phyloP scores from a whole-genome alignment of 306 rosid species.

The Quillaja saponaria region DNA sequence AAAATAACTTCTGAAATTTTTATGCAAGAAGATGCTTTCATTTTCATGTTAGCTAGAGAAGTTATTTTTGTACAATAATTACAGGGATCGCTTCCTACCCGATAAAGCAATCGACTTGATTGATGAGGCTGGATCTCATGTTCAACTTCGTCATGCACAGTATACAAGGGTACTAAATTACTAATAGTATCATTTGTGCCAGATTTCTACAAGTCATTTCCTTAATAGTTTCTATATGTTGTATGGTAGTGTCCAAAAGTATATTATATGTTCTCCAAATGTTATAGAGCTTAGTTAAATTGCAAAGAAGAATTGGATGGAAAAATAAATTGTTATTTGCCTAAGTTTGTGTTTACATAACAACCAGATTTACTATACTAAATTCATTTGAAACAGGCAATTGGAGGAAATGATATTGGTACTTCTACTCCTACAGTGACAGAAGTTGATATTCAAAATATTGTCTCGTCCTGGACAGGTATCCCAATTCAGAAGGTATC shows the following conservation, averaged over 20 bases:
- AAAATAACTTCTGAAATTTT: neutral
- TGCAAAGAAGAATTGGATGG: slow-evolving; percentile 59
- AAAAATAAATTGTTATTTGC: slow-evolving; percentile 10
- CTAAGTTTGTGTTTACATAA: slow-evolving; percentile 23
- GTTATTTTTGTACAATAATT: too few species aligned
- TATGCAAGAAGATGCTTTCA: too few species aligned
- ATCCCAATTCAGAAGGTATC: slow-evolving; percentile 61
- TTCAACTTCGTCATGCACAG: slow-evolving; percentile 68
- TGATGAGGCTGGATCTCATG: slow-evolving; percentile 67
- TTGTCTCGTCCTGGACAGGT: slow-evolving; percentile 61
- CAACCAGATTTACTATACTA: slow-evolving; percentile 58
- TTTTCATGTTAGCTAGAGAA: neutral
- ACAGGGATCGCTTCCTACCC: slow-evolving; percentile 63
- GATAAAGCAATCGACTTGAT: slow-evolving; percentile 66
- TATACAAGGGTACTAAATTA: too few species aligned
- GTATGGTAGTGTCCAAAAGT: neutral
- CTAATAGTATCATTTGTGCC: too few species aligned
- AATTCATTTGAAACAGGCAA: slow-evolving; percentile 36
- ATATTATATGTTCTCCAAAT: slow-evolving; percentile 13
- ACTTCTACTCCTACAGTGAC: slow-evolving; percentile 54
- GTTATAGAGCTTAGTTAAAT: slow-evolving; percentile 54
- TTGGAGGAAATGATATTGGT: slow-evolving; percentile 61
- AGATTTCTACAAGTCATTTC: too few species aligned
- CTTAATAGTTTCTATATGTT: too few species aligned
- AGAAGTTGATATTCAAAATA: slow-evolving; percentile 58